Conservation (phyloP, 345 rosid species). For the Kernera saxatilis region DNA sequence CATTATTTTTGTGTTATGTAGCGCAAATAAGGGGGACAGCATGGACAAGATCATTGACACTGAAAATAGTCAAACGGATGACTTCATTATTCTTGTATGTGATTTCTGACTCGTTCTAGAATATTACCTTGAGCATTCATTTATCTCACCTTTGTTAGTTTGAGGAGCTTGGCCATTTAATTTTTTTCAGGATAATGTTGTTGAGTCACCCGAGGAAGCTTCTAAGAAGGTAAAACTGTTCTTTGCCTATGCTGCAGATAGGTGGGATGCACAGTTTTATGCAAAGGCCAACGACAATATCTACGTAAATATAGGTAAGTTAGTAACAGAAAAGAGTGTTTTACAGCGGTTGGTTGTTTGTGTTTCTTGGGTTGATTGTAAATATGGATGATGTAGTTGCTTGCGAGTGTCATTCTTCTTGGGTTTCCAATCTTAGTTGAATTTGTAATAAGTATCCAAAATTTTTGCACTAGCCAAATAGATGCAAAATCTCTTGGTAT, state of each 20-base stretch:
- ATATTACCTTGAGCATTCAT: not conserved
- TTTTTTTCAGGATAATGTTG: conserved; percentile 48
- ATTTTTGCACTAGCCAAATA: not conserved
- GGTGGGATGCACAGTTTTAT: conserved; percentile 81
- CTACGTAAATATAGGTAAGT: conserved; percentile 70
- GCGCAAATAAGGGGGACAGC: conserved; percentile 66
- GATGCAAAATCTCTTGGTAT: not conserved
- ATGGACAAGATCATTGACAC: conserved; percentile 53
- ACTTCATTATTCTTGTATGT: conserved; percentile 70
- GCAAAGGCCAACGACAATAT: conserved; percentile 76
- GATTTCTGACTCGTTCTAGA: not conserved
- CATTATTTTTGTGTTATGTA: conserved; percentile 19
- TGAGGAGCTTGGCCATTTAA: conserved; percentile 1
- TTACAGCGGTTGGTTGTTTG: not conserved
- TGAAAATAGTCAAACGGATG: conserved; percentile 60
- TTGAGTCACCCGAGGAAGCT: conserved; percentile 55
- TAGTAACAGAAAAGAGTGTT: conserved; percentile 3
- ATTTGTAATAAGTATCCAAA: not conserved
- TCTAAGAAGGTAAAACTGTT: conserved; percentile 55
- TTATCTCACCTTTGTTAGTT: not conserved
- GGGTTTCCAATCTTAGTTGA: not conserved
- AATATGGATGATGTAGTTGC: not conserved
- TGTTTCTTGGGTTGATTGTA: not conserved
- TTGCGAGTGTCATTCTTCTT: not conserved
- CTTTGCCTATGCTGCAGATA: conserved; percentile 58